Evolutionary conservation across 2,329 filamentous ascomycete species (phyloP).

Genomic region (Emergomyces pasteurianus): DNA sequence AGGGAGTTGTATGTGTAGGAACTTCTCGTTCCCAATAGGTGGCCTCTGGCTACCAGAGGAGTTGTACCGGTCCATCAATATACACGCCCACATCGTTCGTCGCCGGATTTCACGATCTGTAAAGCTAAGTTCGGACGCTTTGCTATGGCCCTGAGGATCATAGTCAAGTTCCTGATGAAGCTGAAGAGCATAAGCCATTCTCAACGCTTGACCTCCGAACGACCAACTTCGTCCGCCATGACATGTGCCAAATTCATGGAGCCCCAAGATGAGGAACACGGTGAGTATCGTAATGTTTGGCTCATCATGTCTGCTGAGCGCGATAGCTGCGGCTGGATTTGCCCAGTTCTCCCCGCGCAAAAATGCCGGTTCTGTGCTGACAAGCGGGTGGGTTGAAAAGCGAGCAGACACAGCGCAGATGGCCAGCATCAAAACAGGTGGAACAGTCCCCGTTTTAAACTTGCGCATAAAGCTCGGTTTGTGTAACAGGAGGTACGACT

Average conservation of each 20-base stretch:
- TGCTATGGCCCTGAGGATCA: constrained; percentile 57
- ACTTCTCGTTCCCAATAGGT: constrained; percentile 80
- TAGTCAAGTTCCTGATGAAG: constrained; percentile 83
- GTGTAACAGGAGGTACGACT: constrained; percentile 86
- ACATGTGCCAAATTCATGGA: constrained; percentile 95
- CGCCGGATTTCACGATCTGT: constrained; percentile 87
- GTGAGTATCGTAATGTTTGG: constrained; percentile 94
- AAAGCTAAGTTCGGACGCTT: constrained; percentile 60
- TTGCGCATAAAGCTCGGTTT: constrained; percentile 96
- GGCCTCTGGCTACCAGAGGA: constrained; percentile 89
- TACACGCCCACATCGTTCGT: constrained; percentile 96
- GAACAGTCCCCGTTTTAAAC: constrained; percentile 59
- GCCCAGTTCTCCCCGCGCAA: constrained; percentile 88
- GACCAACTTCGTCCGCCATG: constrained; percentile 95
- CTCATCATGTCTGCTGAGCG: constrained; percentile 77
- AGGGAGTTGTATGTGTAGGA: constrained; percentile 77
- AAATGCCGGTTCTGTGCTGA: constrained; percentile 67
- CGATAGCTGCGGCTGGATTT: constrained; percentile 71
- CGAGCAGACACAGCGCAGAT: constrained; percentile 92
- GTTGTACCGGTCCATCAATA: constrained; percentile 94
- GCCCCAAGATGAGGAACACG: constrained; percentile 72
- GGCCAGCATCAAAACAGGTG: constrained; percentile 82
- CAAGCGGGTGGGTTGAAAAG: constrained; percentile 78
- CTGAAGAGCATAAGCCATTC: constrained; percentile 94
- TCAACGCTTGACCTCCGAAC: constrained; percentile 82